Percentiles rank a stretch among this genome's conserved stretches.
These are phyloP conservation scores for Ilyonectria sp. DNA, from an alignment of 2,329 filamentous ascomycete species.

Conservation along the genomic window DNA sequence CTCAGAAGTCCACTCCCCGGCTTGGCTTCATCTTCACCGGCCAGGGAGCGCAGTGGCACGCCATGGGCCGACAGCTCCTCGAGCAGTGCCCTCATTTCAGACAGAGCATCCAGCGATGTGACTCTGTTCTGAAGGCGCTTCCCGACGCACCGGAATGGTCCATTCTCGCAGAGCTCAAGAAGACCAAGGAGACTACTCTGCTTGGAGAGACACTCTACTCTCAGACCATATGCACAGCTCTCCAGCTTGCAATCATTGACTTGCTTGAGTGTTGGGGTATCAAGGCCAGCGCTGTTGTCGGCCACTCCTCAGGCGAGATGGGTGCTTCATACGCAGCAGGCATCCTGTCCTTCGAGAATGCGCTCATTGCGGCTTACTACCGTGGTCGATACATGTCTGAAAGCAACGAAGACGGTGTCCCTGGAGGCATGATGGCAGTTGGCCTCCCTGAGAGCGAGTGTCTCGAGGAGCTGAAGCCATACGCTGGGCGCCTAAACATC, in stretches of 20 bases:
- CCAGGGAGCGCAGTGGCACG: conserved; percentile 47
- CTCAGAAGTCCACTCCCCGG: conserved; percentile 32
- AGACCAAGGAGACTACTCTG: conserved; percentile 47
- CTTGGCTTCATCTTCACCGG: conserved; percentile 48
- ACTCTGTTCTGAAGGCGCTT: conserved; percentile 47
- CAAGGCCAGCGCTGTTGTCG: conserved; percentile 53
- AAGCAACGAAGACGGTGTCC: conserved; percentile 38
- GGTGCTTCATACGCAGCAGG: conserved; percentile 59
- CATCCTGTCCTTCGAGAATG: conserved; percentile 50
- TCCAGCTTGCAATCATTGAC: conserved; percentile 58
- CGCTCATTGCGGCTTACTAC: conserved; percentile 51
- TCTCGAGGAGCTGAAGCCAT: conserved; percentile 42
- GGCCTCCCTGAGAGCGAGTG: conserved; percentile 47
- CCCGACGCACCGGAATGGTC: conserved; percentile 43
- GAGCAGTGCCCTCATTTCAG: conserved; percentile 48
- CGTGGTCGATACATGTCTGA: conserved; percentile 50
- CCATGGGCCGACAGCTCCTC: conserved; percentile 45
- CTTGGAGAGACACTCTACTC: conserved; percentile 48
- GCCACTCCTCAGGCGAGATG: conserved; percentile 63
- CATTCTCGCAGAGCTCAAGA: conserved; percentile 50
- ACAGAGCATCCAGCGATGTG: conserved; percentile 46
- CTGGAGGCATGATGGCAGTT: conserved; percentile 58
- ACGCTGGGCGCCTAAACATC: conserved; percentile 48
- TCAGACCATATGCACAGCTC: conserved; percentile 56
- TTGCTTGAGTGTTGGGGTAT: conserved; percentile 55